Conservation (phyloP, 228 moss, liverwort and hornwort genomes). For the Sphagnum fallax region DNA sequence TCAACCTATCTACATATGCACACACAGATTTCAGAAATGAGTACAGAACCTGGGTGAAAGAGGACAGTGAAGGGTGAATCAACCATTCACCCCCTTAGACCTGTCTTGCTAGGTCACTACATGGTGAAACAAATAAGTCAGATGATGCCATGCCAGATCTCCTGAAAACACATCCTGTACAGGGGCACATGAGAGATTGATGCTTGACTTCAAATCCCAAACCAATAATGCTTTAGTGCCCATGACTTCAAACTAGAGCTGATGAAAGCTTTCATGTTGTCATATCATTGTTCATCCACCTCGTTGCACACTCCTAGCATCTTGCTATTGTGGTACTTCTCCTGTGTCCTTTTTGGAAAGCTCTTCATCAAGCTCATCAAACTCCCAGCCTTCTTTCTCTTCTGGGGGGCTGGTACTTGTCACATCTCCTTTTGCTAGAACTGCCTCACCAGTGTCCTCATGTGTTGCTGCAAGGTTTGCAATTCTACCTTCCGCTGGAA, state of each 20-base stretch:
- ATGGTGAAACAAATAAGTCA: neutral
- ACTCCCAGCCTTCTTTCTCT: constrained; percentile 46
- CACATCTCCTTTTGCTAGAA: neutral
- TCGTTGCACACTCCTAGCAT: neutral
- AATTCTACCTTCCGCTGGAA: neutral
- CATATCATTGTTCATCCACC: neutral
- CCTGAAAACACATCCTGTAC: no score
- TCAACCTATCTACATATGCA: no score
- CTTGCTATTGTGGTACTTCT: neutral
- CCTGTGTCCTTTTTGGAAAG: neutral
- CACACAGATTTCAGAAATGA: no score
- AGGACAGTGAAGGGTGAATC: no score
- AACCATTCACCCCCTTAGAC: neutral
- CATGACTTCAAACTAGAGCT: neutral
- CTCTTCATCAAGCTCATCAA: constrained; percentile 39
- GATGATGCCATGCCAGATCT: no score
- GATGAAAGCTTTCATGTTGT: neutral
- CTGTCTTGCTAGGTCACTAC: neutral
- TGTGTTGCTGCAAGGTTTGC: no score
- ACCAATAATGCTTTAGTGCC: neutral
- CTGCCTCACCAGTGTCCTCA: neutral
- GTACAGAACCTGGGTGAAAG: no score
- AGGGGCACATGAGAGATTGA: no score
- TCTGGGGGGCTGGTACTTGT: constrained; percentile 4
- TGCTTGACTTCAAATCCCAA: neutral